Percentiles rank a stretch among this genome's conserved stretches.
Evolutionary conservation across 2,329 filamentous ascomycete species (phyloP).

Genomic region (Neonectria neomacrospora): DNA sequence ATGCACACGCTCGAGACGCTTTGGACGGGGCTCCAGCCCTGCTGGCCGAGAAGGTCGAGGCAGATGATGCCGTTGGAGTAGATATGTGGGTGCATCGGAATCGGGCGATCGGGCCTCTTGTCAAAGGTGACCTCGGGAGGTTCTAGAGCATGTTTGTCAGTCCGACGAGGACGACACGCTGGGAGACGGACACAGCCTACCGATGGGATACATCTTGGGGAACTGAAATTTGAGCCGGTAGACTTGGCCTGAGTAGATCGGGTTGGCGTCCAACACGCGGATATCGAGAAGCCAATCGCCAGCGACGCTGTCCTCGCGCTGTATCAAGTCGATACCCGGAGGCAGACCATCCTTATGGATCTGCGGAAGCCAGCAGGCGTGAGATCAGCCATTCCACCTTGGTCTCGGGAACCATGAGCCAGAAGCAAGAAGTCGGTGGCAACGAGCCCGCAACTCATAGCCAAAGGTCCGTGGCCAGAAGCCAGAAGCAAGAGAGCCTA

Average conservation of each 20-base stretch:
- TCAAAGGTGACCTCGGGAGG: slow-evolving; percentile 95
- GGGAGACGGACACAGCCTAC: slow-evolving; percentile 58
- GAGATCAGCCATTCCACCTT: slow-evolving; percentile 32
- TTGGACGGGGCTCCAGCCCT: slow-evolving; percentile 96
- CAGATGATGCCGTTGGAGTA: slow-evolving; percentile 99
- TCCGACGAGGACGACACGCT: not conserved
- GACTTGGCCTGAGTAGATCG: slow-evolving; percentile 81
- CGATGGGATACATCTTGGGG: slow-evolving; percentile 86
- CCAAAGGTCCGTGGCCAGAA: not conserved
- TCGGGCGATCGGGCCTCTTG: slow-evolving; percentile 69
- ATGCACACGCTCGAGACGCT: slow-evolving; percentile 97
- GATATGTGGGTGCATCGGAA: slow-evolving; percentile 96
- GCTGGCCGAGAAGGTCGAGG: slow-evolving; percentile 86
- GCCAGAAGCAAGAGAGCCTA: slow-evolving; percentile 41
- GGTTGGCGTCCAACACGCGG: slow-evolving; percentile 87
- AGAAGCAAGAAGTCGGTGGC: not conserved
- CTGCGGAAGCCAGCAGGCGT: slow-evolving; percentile 48
- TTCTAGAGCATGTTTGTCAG: slow-evolving; percentile 64
- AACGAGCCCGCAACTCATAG: not conserved
- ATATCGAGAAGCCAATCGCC: slow-evolving; percentile 92
- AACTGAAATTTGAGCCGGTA: slow-evolving; percentile 93
- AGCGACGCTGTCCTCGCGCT: slow-evolving; percentile 79
- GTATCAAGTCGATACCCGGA: slow-evolving; percentile 80
- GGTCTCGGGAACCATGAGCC: not conserved
- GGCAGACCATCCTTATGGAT: slow-evolving; percentile 66